Evolutionary conservation across 169 alveolate species (phyloP).

Genomic region (Plasmodium gonderi): DNA sequence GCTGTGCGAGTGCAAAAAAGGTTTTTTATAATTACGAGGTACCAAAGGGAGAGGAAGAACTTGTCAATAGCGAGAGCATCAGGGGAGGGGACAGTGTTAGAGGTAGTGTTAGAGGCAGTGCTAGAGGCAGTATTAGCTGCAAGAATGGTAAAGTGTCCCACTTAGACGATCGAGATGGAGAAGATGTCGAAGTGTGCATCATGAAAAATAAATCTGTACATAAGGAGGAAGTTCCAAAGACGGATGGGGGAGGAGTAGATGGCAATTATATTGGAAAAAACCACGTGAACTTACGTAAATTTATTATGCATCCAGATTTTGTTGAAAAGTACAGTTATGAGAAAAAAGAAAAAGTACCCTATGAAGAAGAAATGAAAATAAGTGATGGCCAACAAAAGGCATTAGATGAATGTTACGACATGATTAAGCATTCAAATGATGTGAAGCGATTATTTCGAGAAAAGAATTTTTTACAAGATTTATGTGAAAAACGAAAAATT

Average conservation of each 20-base stretch:
- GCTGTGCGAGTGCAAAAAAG: not conserved
- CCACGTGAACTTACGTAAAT: not conserved
- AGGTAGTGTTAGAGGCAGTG: too few relatives aligned
- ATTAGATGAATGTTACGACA: not conserved
- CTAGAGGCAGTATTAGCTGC: not conserved
- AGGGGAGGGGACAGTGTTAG: too few relatives aligned
- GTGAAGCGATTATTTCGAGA: constrained; percentile 38
- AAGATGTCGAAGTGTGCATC: too few relatives aligned
- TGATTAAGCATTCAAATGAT: constrained; percentile 14
- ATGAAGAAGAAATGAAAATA: constrained; percentile 25
- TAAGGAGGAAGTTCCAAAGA: not conserved
- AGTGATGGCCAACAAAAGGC: constrained; percentile 7
- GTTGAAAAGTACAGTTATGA: not conserved
- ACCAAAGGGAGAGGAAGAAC: not conserved
- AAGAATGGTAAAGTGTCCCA: not conserved
- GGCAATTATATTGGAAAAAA: not conserved
- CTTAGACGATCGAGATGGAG: too few relatives aligned
- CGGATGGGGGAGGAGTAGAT: not conserved
- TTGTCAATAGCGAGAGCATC: not conserved
- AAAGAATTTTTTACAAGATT: constrained; percentile 30
- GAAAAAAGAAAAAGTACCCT: constrained; percentile 5
- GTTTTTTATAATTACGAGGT: not conserved
- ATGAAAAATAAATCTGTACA: not conserved
- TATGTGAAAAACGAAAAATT: constrained; percentile 72
- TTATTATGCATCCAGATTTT: not conserved